Conservation (phyloP, 1,139 yeast genomes). For the Saccharomyces hybrid region DNA sequence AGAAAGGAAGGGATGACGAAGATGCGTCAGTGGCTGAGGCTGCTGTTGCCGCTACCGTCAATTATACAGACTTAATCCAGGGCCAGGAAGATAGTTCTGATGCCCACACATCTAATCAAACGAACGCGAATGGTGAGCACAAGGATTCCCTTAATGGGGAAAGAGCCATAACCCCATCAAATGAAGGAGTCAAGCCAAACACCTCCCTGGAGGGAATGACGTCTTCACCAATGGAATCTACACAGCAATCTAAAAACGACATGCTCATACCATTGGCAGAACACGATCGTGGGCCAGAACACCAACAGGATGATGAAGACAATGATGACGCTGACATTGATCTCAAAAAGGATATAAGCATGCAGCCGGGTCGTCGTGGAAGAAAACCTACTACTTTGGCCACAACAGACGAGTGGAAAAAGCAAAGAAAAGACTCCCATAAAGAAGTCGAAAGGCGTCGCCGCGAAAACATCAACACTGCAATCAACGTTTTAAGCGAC, state of each 20-base stretch:
- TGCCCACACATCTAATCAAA: not conserved
- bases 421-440: slow-evolving; percentile 79
- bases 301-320: slow-evolving; percentile 8
- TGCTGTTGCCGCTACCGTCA: slow-evolving; percentile 20
- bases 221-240: slow-evolving; percentile 1
- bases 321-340: slow-evolving; percentile 2
- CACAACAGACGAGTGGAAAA: slow-evolving; percentile 84
- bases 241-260: slow-evolving; percentile 2
- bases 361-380: slow-evolving; percentile 26
- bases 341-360: slow-evolving; percentile 20
- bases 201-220: not conserved
- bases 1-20: slow-evolving; percentile 13
- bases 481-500: slow-evolving; percentile 76
- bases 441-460: slow-evolving; percentile 97
- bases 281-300: slow-evolving; percentile 1
- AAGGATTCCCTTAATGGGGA: not conserved
- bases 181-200: not conserved
- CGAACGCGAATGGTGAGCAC: slow-evolving; percentile 6
- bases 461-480: slow-evolving; percentile 84
- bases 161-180: not conserved
- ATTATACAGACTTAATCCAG: slow-evolving; percentile 15
- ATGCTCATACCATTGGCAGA: slow-evolving; percentile 1
- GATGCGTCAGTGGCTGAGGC: slow-evolving; percentile 12
- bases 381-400: slow-evolving; percentile 39
- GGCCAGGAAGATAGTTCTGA: slow-evolving; percentile 9